These are phyloP conservation scores for Talaromyces piceae DNA, from an alignment of 2,329 filamentous ascomycete species.

Conservation along the genomic window DNA sequence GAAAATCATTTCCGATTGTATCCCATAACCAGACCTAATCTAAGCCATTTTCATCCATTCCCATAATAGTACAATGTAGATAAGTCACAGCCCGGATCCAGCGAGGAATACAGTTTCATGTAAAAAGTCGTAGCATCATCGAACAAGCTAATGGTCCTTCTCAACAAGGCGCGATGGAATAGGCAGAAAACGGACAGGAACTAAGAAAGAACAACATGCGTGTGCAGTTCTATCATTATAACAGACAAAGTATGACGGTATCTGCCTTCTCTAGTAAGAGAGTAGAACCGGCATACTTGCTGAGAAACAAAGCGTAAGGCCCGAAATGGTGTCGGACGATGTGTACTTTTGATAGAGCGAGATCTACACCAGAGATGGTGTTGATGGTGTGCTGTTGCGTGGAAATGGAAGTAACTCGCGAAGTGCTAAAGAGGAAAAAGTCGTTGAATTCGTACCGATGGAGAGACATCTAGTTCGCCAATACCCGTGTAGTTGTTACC, in stretches of 20 bases:
- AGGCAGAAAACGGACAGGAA: not conserved
- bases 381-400: not conserved
- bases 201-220: not conserved
- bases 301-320: no score
- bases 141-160: not conserved
- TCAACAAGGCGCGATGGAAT: not conserved
- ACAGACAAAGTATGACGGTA: conserved; percentile 6
- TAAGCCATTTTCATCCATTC: not conserved
- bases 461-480: not conserved
- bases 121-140: conserved; percentile 9
- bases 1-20: no score
- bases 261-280: conserved; percentile 6
- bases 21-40: not conserved
- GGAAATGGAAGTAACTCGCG: not conserved
- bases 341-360: no score
- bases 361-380: not conserved
- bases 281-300: conserved; percentile 7
- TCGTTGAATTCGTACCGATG: not conserved
- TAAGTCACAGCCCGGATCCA: conserved; percentile 8
- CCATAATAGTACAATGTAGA: conserved; percentile 5
- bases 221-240: not conserved
- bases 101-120: conserved; percentile 1
- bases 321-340: no score
- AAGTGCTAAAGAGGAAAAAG: no score
- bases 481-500: not conserved